Base-by-base conservation (phyloP, 2,329 filamentous ascomycete genomes). In the Venturia nashicola region DNA sequence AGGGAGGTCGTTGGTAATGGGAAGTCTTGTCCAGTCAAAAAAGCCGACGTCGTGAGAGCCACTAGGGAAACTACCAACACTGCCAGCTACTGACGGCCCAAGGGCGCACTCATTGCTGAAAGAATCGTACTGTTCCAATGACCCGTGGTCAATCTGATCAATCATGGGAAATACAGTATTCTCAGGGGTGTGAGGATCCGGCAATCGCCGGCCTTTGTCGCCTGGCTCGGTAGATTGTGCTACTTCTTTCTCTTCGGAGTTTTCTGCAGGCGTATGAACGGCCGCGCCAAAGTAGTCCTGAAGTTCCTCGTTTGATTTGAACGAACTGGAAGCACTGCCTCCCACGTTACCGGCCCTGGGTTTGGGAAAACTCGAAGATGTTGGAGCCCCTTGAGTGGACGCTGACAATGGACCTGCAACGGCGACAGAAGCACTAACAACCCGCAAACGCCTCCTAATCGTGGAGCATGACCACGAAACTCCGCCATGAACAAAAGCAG, bases 21-120 rank as follows among this genome's bases (percentile, higher is more conserved):
- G 83, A 60, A 93, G 79, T 63, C 85, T 82, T 4, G 90, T 94
- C 90, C 90, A 94, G 73, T 95, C 90, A 71, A 92, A 93, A 40
- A 85, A 88, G 14, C 82, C 78, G 68, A 78, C 70, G 61, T 79
- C 64, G 16, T 61, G 65, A 68, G 64, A 54, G 46, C 32, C 67
- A 68, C 72, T 74, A 68, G 67, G 68, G 66, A 76, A 76, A 64
- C 70, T 65, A 72, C 76, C 74, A 75, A 74, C 69, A 68, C 73
- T 70, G 67, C 74, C 74, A 61, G 74, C 75, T 70, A 68, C 69
- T 23, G 74, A 69, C 65, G 75, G 75, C 61, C 71, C 70, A 63
- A 77, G 72, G 61, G 76, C 74, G 70, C 71, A 76, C 73, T 76
- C 74, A 63, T 76, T 74, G 62, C 69, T 68, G 64, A 74, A 73